Evolutionary conservation across 192 early-diverging fungal genomes (phyloP), one percentile per base, ranked within the genome.

Genomic region (Piromyces sp.): DNA sequence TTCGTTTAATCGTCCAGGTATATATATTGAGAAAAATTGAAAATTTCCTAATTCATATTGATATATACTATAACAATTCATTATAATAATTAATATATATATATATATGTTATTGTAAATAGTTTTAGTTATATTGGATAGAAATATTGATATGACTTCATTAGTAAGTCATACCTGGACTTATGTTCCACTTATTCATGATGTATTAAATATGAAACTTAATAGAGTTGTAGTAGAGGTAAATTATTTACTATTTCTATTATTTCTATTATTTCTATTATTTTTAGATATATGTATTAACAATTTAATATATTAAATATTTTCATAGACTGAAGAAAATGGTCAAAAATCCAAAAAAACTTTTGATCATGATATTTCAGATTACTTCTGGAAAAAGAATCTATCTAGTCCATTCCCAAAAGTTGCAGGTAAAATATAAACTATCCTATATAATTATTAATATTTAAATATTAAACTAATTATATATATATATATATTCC

Each of bases 151-250:
- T 86, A 85, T 98, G 79, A 90, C 91, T 14, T 90, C 94, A 16
- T 95, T 99, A 93, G 88, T 99, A 79, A 92, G 88, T 81, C 98
- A 99, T 86, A 95, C 97, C 14, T 99, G 98, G 98, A 98, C 97
- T 0, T 99, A 99, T 86, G 93, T 96, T 82, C 94, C 95, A 1
- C 88, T 99, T 30, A 90, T 99, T 17, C 97, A 99, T 86, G 98
- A 99, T 85, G 89, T 98, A 5, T 90, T 96, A 42, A 95, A 96
- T 51, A 92, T 99, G 90, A 93, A 93, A 80, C 89, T 98, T 38
- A 98, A 97, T 84, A 90, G 95, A 42, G 91, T 99, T 79, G 84
- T 88, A 1, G 85, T 95, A 79, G 86, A 87, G 83, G 90, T 92
- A 86, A 33, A 29, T 16, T 11, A 42, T 14, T 33, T 86, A 91